phyloP scores from a whole-genome alignment of 257 asterid species.

The Fraxinus pennsylvanica region DNA sequence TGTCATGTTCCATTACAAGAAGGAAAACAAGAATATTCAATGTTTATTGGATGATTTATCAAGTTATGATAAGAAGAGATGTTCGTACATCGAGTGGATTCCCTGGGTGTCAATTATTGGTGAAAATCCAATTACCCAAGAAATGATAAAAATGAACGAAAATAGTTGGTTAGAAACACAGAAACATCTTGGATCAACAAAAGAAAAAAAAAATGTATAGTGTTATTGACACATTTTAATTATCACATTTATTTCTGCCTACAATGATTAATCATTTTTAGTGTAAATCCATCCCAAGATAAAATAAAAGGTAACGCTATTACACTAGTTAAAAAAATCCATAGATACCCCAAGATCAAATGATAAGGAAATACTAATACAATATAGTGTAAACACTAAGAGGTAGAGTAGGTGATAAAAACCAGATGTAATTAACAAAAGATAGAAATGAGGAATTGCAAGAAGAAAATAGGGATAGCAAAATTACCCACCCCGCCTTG shows the following conservation, averaged over 20 bases:
- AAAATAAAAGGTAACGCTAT: not conserved
- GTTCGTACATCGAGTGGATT: not conserved
- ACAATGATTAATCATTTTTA: not conserved
- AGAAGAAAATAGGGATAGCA: not conserved
- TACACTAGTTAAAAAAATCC: not conserved
- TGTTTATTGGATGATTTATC: not conserved
- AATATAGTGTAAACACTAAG: not conserved
- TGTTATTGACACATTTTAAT: not conserved
- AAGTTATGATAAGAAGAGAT: not conserved
- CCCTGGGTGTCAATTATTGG: not conserved
- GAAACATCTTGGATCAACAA: not conserved
- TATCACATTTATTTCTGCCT: not conserved
- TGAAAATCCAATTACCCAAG: not conserved
- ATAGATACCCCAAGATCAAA: not conserved
- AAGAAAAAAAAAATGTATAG: not conserved
- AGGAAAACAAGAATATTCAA: conserved; percentile 9
- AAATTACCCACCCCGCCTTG: no score
- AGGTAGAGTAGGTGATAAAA: conserved; percentile 11
- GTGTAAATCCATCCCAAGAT: conserved; percentile 6
- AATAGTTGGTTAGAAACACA: not conserved
- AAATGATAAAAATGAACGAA: not conserved
- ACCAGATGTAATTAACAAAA: not conserved
- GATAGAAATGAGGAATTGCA: not conserved
- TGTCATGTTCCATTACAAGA: conserved; percentile 39
- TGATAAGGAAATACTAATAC: not conserved